phyloP scores from a whole-genome alignment of 1,284 basidiomycete genomes.

The Boletus smithii region DNA sequence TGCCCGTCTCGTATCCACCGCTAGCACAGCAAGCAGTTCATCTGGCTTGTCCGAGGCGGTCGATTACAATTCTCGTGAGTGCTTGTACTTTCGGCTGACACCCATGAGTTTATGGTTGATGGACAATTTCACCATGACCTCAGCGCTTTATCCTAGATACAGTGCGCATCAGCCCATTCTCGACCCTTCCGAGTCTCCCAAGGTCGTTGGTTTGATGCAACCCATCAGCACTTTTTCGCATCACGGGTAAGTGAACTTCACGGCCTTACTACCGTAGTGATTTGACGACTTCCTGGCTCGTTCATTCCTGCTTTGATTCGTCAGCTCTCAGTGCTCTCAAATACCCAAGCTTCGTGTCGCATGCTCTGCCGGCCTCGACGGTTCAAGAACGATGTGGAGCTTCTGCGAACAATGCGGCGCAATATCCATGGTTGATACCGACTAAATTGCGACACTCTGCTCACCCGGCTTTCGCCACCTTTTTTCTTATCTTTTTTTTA shows the following conservation, averaged over 20 bases:
- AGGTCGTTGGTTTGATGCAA: slow-evolving; percentile 61
- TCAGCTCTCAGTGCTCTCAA: slow-evolving; percentile 65
- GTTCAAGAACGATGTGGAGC: slow-evolving; percentile 77
- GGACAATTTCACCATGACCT: not conserved
- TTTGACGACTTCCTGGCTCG: slow-evolving; percentile 11
- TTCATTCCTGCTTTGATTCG: slow-evolving; percentile 9
- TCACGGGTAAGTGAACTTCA: slow-evolving; percentile 59
- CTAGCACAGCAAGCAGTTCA: slow-evolving; percentile 51
- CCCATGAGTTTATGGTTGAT: not conserved
- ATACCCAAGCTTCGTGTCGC: slow-evolving; percentile 74
- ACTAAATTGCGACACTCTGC: slow-evolving; percentile 36
- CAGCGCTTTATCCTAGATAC: slow-evolving; percentile 62
- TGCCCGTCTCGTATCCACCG: slow-evolving; percentile 61
- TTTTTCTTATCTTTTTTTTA: slow-evolving; percentile 36
- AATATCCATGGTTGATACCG: slow-evolving; percentile 79
- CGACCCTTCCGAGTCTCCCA: slow-evolving; percentile 41
- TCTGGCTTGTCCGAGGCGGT: slow-evolving; percentile 41
- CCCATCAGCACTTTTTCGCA: slow-evolving; percentile 61
- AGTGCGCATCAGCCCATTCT: slow-evolving; percentile 57
- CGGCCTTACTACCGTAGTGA: slow-evolving; percentile 1
- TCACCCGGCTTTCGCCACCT: slow-evolving; percentile 9
- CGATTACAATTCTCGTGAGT: slow-evolving; percentile 39
- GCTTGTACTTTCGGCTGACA: not conserved
- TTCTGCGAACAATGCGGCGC: slow-evolving; percentile 84
- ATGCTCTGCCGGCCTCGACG: slow-evolving; percentile 57